Evolutionary conservation across 106 monocot species (phyloP).

Genomic region (Phalaenopsis aphrodite): DNA sequence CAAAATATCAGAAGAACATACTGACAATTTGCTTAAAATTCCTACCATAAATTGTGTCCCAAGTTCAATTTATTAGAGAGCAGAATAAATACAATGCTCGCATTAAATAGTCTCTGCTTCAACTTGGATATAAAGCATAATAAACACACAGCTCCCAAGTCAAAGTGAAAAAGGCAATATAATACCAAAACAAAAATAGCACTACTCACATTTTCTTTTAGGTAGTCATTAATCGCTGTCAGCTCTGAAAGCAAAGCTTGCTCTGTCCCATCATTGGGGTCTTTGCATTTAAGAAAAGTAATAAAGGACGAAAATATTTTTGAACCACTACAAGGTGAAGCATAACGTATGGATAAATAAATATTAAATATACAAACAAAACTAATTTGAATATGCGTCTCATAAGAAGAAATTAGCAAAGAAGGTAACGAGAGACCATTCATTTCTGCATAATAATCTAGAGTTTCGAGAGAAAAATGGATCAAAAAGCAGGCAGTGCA

Average conservation of each 20-base stretch:
- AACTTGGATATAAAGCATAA: not conserved
- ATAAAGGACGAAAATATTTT: slow-evolving; percentile 69
- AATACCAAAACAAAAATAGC: not conserved
- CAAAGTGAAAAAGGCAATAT: not conserved
- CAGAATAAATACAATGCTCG: not conserved
- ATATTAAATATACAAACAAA: not conserved
- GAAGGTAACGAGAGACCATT: not conserved
- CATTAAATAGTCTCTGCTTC: not conserved
- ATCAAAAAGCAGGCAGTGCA: not conserved
- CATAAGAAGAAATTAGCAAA: not conserved
- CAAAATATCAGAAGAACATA: not conserved
- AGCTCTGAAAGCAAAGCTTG: slow-evolving; percentile 52
- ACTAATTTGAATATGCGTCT: not conserved
- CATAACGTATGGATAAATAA: not conserved
- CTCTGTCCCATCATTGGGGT: slow-evolving; percentile 69
- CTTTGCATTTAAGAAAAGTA: slow-evolving; percentile 68
- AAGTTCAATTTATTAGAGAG: not conserved
- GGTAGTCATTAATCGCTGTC: slow-evolving; percentile 50
- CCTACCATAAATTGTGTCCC: not conserved
- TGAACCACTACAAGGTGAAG: slow-evolving; percentile 45
- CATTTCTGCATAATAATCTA: not conserved
- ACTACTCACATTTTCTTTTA: slow-evolving; percentile 67
- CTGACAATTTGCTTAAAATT: not conserved
- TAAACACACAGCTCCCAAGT: not conserved
- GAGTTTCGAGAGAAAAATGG: not conserved